Conservation (phyloP, 257 asterid species). For the Gentiana dahurica region DNA sequence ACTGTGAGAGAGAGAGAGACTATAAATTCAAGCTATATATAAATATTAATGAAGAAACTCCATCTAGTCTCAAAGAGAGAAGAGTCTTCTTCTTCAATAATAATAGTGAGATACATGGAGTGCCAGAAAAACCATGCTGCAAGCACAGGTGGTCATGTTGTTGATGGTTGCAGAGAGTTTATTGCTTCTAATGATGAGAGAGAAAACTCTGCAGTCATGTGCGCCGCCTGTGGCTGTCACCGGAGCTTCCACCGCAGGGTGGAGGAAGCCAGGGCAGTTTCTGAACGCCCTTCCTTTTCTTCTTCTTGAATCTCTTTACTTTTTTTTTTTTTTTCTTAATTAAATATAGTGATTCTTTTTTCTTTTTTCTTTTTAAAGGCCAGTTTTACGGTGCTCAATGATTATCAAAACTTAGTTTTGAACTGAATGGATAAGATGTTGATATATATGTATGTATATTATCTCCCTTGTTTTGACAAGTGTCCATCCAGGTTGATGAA, state of each 20-base stretch:
- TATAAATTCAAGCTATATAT: too few relatives aligned
- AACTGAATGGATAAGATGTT: too few relatives aligned
- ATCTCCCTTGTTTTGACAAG: too few relatives aligned
- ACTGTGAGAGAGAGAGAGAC: not conserved
- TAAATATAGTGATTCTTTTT: constrained; percentile 10
- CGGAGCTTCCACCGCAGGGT: constrained; percentile 67
- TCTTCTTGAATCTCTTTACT: constrained; percentile 1
- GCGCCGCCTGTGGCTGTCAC: constrained; percentile 97
- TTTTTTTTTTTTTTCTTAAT: constrained; percentile 7
- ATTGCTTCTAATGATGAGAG: constrained; percentile 53
- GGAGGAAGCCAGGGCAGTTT: constrained; percentile 31
- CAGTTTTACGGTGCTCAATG: too few relatives aligned
- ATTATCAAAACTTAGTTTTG: too few relatives aligned
- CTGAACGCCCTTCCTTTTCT: constrained; percentile 18
- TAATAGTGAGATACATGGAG: constrained; percentile 65
- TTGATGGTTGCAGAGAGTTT: constrained; percentile 90
- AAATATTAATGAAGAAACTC: constrained; percentile 10
- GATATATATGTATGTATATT: too few relatives aligned
- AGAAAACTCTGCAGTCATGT: constrained; percentile 34
- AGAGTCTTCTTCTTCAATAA: constrained; percentile 20
- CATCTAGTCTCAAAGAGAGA: constrained; percentile 9
- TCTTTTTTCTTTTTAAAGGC: too few relatives aligned
- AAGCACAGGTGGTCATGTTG: constrained; percentile 63
- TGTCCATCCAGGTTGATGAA: too few relatives aligned
- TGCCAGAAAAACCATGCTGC: constrained; percentile 92